Conservation (phyloP, 2,329 filamentous ascomycete species). For the Claviceps fusiformis region DNA sequence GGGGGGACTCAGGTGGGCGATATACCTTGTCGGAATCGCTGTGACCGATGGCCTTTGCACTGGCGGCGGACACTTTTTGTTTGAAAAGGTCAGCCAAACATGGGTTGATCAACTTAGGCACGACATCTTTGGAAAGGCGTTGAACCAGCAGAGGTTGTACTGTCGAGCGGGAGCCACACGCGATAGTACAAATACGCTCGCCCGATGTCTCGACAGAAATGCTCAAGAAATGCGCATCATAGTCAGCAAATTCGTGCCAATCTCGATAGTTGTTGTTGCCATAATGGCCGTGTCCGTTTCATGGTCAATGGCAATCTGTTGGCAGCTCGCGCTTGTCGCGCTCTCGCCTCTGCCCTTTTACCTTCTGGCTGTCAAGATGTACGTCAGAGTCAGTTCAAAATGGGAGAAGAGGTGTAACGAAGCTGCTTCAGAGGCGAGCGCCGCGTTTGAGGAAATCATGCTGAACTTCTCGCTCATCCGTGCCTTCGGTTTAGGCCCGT, state of each 20-base stretch:
- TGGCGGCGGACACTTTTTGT: conserved; percentile 54
- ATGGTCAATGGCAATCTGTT: conserved; percentile 64
- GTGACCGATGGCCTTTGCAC: conserved; percentile 50
- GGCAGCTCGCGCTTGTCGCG: conserved; percentile 69
- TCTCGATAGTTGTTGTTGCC: conserved; percentile 48
- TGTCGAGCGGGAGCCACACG: conserved; percentile 47
- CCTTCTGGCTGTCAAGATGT: conserved; percentile 49
- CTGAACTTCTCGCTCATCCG: conserved; percentile 67
- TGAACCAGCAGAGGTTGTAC: conserved; percentile 66
- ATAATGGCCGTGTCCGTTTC: conserved; percentile 57
- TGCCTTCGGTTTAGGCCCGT: conserved; percentile 56
- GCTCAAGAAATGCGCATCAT: conserved; percentile 81
- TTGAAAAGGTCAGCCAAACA: conserved; percentile 57
- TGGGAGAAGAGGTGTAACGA: conserved; percentile 62
- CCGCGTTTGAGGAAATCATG: conserved; percentile 57
- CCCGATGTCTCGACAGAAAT: conserved; percentile 62
- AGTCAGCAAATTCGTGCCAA: conserved; percentile 62
- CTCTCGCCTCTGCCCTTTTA: conserved; percentile 56
- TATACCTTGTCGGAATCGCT: conserved; percentile 56
- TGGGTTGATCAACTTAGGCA: conserved; percentile 65
- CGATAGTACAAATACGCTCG: conserved; percentile 51
- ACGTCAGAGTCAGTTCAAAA: conserved; percentile 48
- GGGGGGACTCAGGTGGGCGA: conserved; percentile 50
- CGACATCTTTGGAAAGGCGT: conserved; percentile 53
- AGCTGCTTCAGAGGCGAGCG: conserved; percentile 43